Evolutionary conservation across 192 early-diverging fungal genomes (phyloP).

Genomic region (Rhizoclosmatium sp.): DNA sequence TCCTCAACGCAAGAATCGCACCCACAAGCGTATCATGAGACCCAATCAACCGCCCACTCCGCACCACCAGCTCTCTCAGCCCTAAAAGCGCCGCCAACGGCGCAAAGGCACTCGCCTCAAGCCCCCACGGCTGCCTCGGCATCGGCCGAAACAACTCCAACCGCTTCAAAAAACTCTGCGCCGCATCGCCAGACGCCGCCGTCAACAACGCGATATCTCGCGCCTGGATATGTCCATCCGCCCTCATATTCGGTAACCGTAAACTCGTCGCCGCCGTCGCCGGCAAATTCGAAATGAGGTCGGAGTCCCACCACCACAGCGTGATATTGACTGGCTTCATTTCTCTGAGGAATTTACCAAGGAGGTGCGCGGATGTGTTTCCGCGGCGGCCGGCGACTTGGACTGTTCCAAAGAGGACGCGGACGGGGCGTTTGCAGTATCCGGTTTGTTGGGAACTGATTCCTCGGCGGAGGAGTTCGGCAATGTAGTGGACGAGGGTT

Average conservation of each 20-base stretch:
- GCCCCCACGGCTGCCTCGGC: slow-evolving; percentile 46
- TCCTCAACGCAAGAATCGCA: slow-evolving; percentile 8
- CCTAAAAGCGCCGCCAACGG: slow-evolving; percentile 16
- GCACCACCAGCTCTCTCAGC: slow-evolving; percentile 34
- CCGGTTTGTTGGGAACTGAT: neutral
- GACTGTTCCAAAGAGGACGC: slow-evolving; percentile 44
- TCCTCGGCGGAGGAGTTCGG: slow-evolving; percentile 36
- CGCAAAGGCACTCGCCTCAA: slow-evolving; percentile 42
- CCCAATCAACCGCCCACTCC: slow-evolving; percentile 43
- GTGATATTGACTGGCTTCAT: slow-evolving; percentile 31
- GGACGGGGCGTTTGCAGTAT: slow-evolving; percentile 3
- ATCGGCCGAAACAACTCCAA: slow-evolving; percentile 46
- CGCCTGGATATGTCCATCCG: slow-evolving; percentile 34
- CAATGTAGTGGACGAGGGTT: slow-evolving; percentile 38
- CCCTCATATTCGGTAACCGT: slow-evolving; percentile 44
- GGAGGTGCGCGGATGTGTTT: slow-evolving; percentile 19
- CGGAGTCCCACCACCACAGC: slow-evolving; percentile 47
- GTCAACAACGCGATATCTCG: slow-evolving; percentile 32
- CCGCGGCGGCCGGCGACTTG: slow-evolving; percentile 32
- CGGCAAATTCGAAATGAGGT: slow-evolving; percentile 32
- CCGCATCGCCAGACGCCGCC: neutral
- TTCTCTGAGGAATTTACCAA: slow-evolving; percentile 30
- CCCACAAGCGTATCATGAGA: slow-evolving; percentile 19
- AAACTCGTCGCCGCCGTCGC: slow-evolving; percentile 25
- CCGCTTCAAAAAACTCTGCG: slow-evolving; percentile 14